Percentiles rank a stretch among this genome's conserved stretches.
Conservation (phyloP, 1,139 yeast genomes). For the Blastobotrys ciferrii region DNA sequence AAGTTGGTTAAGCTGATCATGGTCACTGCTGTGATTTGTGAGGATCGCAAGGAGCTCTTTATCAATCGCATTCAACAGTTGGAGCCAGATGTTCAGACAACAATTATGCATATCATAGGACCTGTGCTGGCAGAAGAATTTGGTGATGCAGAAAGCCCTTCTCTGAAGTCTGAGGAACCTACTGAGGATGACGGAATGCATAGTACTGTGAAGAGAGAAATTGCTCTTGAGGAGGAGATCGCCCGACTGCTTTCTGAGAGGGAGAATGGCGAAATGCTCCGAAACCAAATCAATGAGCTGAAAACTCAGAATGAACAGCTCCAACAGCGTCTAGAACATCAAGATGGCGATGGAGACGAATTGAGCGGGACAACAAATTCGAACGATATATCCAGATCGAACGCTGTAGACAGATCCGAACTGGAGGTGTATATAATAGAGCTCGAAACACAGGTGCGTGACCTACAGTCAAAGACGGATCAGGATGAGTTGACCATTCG, state of each 20-base stretch:
- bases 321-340: neutral
- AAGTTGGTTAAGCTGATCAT: conserved; percentile 18
- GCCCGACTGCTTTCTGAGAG: conserved; percentile 19
- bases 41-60: conserved; percentile 15
- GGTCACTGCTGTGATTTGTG: conserved; percentile 20
- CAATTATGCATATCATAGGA: conserved; percentile 20
- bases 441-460: conserved; percentile 17
- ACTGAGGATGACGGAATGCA: neutral
- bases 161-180: neutral
- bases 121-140: conserved; percentile 15
- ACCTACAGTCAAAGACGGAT: conserved; percentile 1
- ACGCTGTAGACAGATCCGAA: neutral
- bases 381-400: neutral
- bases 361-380: neutral
- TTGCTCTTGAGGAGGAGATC: conserved; percentile 22
- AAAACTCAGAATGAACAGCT: conserved; percentile 5
- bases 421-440: conserved; percentile 15
- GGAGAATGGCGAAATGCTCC: conserved; percentile 11
- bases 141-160: neutral
- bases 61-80: conserved; percentile 20
- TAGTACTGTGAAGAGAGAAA: conserved; percentile 16
- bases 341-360: neutral
- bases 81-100: conserved; percentile 18
- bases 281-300: neutral
- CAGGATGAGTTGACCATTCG: conserved; percentile 18